Conservation (phyloP, 176 grass and related monocot species). For the Oryza glumipatula region DNA sequence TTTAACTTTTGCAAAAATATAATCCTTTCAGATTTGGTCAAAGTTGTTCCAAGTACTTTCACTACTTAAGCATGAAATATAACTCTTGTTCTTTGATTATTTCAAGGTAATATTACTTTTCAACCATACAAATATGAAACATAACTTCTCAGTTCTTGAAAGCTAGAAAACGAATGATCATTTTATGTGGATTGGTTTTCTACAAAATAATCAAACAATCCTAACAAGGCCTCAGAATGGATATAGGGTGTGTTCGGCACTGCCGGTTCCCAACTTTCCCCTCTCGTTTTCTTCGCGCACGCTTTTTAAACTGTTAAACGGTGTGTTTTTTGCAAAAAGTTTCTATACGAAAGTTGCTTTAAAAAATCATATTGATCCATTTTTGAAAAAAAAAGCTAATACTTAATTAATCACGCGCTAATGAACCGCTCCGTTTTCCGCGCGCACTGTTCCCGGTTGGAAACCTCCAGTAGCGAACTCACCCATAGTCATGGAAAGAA, state of each 20-base stretch:
- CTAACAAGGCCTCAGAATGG: constrained; percentile 35
- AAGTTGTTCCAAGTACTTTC: constrained; percentile 13
- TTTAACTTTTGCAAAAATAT: constrained; percentile 21
- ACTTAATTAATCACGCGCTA: too few relatives aligned
- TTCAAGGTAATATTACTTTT: constrained; percentile 18
- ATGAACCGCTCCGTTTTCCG: too few relatives aligned
- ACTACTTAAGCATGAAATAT: constrained; percentile 20
- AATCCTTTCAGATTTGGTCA: constrained; percentile 10
- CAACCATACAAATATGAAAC: constrained; percentile 5
- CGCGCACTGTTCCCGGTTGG: too few relatives aligned
- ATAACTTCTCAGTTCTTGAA: constrained; percentile 30
- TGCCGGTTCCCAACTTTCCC: too few relatives aligned
- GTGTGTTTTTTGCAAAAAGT: too few relatives aligned
- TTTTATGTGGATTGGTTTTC: constrained; percentile 20
- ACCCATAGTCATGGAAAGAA: constrained; percentile 10
- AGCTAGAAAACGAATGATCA: constrained; percentile 32
- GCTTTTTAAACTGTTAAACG: too few relatives aligned
- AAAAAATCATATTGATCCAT: too few relatives aligned
- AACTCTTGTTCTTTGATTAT: constrained; percentile 8
- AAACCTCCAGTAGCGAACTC: too few relatives aligned
- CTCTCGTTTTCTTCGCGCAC: too few relatives aligned
- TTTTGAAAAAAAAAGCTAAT: too few relatives aligned
- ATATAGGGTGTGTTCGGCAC: background rate
- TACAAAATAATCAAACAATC: background rate
- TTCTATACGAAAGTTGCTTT: too few relatives aligned